These are phyloP conservation scores for Backusella parvicylindrica DNA, from an alignment of 192 early-diverging fungal species.

Conservation along the genomic window DNA sequence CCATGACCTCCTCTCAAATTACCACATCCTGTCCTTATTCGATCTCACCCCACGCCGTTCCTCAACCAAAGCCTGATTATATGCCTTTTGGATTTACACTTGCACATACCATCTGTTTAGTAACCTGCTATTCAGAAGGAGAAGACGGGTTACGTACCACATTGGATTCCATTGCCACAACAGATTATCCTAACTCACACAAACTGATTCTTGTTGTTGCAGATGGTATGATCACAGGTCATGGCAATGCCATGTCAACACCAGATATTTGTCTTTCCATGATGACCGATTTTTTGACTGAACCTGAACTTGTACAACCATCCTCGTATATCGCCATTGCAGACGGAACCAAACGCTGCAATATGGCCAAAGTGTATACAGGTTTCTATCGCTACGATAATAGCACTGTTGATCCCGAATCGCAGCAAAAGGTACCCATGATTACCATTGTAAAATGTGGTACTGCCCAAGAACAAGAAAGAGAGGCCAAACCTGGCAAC, in stretches of 20 bases:
- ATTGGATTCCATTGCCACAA: slow-evolving; percentile 73
- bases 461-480: slow-evolving; percentile 50
- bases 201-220: slow-evolving; percentile 78
- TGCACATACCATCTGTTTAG: slow-evolving; percentile 66
- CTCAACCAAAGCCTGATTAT: slow-evolving; percentile 40
- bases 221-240: slow-evolving; percentile 77
- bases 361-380: slow-evolving; percentile 90
- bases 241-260: slow-evolving; percentile 73
- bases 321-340: slow-evolving; percentile 89
- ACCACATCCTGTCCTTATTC: slow-evolving; percentile 26
- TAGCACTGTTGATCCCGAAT: slow-evolving; percentile 47
- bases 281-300: slow-evolving; percentile 68
- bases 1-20: background rate
- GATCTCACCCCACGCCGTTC: slow-evolving; percentile 32
- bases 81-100: slow-evolving; percentile 51
- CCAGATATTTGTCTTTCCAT: slow-evolving; percentile 76
- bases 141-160: slow-evolving; percentile 68
- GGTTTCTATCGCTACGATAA: slow-evolving; percentile 81
- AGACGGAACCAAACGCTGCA: slow-evolving; percentile 88
- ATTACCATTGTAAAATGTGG: slow-evolving; percentile 57
- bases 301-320: slow-evolving; percentile 58
- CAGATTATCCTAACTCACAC: slow-evolving; percentile 74
- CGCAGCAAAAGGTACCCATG: slow-evolving; percentile 67
- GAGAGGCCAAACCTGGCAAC: slow-evolving; percentile 71
- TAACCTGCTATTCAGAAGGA: slow-evolving; percentile 80